Conservation (phyloP, 441 rosid genomes). For the Populus hybrid region DNA sequence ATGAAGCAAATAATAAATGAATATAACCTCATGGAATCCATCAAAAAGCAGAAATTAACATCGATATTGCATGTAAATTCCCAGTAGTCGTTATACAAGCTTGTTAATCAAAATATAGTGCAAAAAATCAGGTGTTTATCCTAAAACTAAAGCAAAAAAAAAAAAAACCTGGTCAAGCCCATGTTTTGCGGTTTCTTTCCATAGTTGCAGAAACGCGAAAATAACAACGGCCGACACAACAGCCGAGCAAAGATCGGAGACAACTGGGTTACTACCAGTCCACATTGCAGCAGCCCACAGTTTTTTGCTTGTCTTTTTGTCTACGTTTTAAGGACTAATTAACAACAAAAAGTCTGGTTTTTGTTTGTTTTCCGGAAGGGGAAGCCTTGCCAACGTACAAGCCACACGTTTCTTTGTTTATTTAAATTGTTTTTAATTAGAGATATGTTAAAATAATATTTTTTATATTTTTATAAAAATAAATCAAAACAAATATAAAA, state of each 20-base stretch:
- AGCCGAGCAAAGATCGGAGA: conserved; percentile 12
- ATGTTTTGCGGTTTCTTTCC: conserved; percentile 18
- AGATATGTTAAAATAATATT: no score
- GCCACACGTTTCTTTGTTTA: background rate
- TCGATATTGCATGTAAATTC: background rate
- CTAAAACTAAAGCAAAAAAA: background rate
- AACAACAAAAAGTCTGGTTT: background rate
- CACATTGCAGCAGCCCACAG: background rate
- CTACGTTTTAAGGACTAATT: background rate
- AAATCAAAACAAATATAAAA: no score
- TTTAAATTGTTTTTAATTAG: no score
- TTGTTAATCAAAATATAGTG: background rate
- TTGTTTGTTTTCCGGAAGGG: background rate
- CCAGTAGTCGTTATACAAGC: background rate
- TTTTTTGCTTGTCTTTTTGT: background rate
- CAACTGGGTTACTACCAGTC: background rate
- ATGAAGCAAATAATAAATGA: background rate
- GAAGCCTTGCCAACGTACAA: background rate
- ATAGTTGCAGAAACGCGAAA: conserved; percentile 11
- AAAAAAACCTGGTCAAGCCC: conserved; percentile 22
- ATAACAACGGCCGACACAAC: background rate
- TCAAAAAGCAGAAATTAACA: background rate
- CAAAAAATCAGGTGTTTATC: background rate
- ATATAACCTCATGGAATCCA: background rate
- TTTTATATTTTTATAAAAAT: no score